Evolutionary conservation across 345 rosid genomes (phyloP).

Genomic region (Erodium maritimum): DNA sequence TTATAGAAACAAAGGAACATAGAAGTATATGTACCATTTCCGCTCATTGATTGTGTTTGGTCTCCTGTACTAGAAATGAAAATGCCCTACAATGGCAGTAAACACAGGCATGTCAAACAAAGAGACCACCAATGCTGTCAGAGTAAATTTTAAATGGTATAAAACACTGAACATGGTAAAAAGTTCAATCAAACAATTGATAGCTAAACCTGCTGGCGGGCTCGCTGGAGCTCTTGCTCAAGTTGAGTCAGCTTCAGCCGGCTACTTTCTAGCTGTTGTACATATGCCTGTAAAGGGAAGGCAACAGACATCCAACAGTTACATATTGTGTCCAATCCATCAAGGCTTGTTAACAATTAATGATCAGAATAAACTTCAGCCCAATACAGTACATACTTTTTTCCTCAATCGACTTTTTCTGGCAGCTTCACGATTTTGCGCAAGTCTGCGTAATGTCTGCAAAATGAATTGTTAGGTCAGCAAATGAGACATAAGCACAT

Average conservation of each 20-base stretch:
- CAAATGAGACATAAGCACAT: not conserved
- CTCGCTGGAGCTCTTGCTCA: slow-evolving; percentile 91
- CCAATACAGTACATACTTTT: slow-evolving; percentile 35
- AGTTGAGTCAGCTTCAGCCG: slow-evolving; percentile 77
- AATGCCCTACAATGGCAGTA: slow-evolving; percentile 42
- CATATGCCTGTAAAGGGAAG: slow-evolving; percentile 53
- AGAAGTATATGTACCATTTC: slow-evolving; percentile 48
- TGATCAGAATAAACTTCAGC: slow-evolving; percentile 2
- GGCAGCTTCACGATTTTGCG: slow-evolving; percentile 99
- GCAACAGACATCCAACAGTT: slow-evolving; percentile 1
- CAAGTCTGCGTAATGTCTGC: slow-evolving; percentile 89
- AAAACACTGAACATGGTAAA: slow-evolving; percentile 6
- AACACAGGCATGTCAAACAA: not conserved
- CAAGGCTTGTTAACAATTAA: not conserved
- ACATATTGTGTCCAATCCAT: not conserved
- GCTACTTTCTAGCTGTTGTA: slow-evolving; percentile 91
- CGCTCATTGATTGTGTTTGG: slow-evolving; percentile 79
- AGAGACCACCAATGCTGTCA: not conserved
- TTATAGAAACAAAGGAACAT: not conserved
- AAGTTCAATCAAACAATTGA: slow-evolving; percentile 8
- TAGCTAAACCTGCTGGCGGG: slow-evolving; percentile 72
- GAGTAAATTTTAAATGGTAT: not conserved
- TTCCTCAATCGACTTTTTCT: slow-evolving; percentile 92
- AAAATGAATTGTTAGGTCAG: slow-evolving; percentile 8
- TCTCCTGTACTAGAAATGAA: slow-evolving; percentile 88